Base-by-base conservation (phyloP, 2,329 filamentous ascomycete genomes). In the Alternaria novae-zelandiae region DNA sequence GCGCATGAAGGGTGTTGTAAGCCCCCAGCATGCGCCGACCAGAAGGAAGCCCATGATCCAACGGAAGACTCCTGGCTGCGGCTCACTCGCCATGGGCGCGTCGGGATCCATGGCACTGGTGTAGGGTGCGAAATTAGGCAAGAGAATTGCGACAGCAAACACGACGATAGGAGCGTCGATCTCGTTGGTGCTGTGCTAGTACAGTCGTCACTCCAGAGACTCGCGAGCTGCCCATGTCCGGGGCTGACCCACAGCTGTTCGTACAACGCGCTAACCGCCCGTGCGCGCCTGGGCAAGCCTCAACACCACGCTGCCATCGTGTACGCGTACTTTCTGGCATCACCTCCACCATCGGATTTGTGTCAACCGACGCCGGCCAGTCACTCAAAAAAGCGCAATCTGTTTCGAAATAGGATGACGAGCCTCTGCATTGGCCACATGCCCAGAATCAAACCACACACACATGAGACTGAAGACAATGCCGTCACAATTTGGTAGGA, bases 1-100 rank as follows among this genome's bases (percentile, higher is more conserved):
- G 23, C 94, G 90, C 85, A 98, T 97, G 83, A 98, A 97, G 11
- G 84, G 83, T 9, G 93, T 97, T 1, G 93, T 97, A 72, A 97
- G 89, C 55, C 94, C 95, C 95, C 95, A 98, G 70, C 93, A 94
- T 23, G 96, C 84, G 57, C 94, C 94, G 70, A 98, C 94, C 63
- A 97, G 88, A 57, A 97, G 86, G 84, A 97, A 97, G 71, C 92
- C 93, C 63, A 95, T 85, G 67, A 96, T 86, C 85, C 96, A 97
- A 82, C 94, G 94, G 83, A 96, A 85, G 68, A 89, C 80, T 30
- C 81, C 80, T 12, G 81, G 83, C 54, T 72, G 71, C 13, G 67
- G 64, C 28, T 70, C 74, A 63, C 21, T 66, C 25, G 65, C 68
- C 63, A 68, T 21, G 17, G 76, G 74, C 25, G 67, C 57, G 56